These are phyloP conservation scores for Davidsoniella eucalypti DNA, from an alignment of 2,329 filamentous ascomycete species.

Conservation along the genomic window DNA sequence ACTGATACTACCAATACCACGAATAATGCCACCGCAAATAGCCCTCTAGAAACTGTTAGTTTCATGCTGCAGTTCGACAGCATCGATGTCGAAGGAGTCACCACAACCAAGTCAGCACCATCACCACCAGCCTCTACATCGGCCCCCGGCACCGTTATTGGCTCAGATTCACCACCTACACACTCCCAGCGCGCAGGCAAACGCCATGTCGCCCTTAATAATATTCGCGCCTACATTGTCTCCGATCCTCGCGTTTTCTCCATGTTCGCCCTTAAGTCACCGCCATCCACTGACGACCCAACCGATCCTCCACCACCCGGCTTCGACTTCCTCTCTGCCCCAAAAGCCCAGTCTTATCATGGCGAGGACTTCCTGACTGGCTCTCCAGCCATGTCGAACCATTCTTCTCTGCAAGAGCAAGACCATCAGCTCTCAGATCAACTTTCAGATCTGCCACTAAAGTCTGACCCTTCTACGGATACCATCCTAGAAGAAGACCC, in stretches of 20 bases:
- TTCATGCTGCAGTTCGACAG: constrained; percentile 48
- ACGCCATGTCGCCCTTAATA: constrained; percentile 44
- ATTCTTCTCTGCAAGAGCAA: not conserved
- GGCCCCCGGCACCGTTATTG: too few relatives aligned
- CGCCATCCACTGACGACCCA: constrained; percentile 34
- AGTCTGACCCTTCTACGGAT: not conserved
- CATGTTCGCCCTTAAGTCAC: constrained; percentile 25
- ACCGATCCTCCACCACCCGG: constrained; percentile 29
- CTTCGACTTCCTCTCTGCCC: constrained; percentile 10
- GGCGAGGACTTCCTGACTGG: constrained; percentile 12
- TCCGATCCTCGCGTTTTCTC: constrained; percentile 52
- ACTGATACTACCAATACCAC: not conserved
- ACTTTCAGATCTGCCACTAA: not conserved
- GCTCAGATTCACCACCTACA: not conserved
- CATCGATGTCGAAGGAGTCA: constrained; percentile 52
- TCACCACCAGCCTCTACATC: not conserved
- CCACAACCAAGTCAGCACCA: constrained; percentile 15
- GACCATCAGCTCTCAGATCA: not conserved
- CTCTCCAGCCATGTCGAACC: constrained; percentile 11
- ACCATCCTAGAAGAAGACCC: constrained; percentile 6
- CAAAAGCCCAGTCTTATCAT: constrained; percentile 34
- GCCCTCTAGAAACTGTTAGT: constrained; percentile 36
- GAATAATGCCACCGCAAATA: not conserved
- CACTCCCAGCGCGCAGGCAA: constrained; percentile 33
- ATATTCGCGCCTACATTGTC: constrained; percentile 47